Conservation (phyloP, 805 yeast genomes). For the Saturnispora galanensis region DNA sequence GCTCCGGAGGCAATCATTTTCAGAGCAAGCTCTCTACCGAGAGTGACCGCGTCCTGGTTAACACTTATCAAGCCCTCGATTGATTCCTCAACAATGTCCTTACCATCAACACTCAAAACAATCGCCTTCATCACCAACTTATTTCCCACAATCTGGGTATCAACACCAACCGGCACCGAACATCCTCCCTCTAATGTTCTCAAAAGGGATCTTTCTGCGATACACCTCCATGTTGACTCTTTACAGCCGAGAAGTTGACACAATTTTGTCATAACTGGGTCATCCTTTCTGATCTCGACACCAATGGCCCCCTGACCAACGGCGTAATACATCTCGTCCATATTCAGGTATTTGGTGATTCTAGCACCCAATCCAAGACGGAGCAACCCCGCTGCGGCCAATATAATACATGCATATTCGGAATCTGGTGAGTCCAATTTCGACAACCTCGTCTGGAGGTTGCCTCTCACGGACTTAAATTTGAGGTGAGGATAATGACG, state of each 20-base stretch:
- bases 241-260: conserved; percentile 57
- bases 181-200: conserved; percentile 93
- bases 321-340: conserved; percentile 84
- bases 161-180: conserved; percentile 93
- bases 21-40: conserved; percentile 65
- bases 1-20: conserved; percentile 70
- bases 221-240: conserved; percentile 62
- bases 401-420: conserved; percentile 54
- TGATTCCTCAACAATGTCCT: conserved; percentile 51
- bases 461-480: conserved; percentile 84
- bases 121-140: conserved; percentile 51
- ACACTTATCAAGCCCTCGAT: conserved; percentile 28
- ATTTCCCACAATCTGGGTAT: conserved; percentile 34
- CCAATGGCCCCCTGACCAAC: conserved; percentile 99
- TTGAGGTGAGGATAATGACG: conserved; percentile 65
- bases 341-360: conserved; percentile 61
- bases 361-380: conserved; percentile 66
- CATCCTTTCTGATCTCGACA: conserved; percentile 71
- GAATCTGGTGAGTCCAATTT: conserved; percentile 70
- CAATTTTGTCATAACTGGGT: conserved; percentile 46
- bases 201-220: conserved; percentile 83
- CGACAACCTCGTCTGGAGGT: conserved; percentile 63
- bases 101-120: conserved; percentile 82
- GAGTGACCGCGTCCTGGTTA: conserved; percentile 51
- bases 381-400: conserved; percentile 87